Percentiles rank a stretch among this genome's conserved stretches.
phyloP scores from a whole-genome alignment of 1,139 yeast genomes.

The Pichia terricola region DNA sequence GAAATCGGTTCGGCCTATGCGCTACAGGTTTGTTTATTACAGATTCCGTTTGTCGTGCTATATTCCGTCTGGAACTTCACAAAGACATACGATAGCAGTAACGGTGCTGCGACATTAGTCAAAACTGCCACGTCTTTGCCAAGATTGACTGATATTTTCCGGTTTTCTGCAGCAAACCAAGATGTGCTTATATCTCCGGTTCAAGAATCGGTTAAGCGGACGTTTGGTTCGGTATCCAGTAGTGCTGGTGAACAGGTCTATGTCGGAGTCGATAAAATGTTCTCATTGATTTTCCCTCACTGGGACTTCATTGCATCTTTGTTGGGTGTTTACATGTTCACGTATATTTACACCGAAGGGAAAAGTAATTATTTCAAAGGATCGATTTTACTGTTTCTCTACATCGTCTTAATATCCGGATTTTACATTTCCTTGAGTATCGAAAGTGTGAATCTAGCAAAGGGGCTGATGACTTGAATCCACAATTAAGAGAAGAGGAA shows the following conservation, averaged over 20 bases:
- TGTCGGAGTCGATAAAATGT: conserved; percentile 35
- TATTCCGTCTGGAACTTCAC: conserved; percentile 45
- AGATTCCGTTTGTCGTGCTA: conserved; percentile 82
- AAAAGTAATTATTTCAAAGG: conserved; percentile 95
- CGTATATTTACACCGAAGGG: conserved; percentile 94
- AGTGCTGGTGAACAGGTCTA: conserved; percentile 18
- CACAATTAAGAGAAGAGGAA: no score
- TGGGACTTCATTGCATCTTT: conserved; percentile 92
- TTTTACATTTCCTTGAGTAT: conserved; percentile 56
- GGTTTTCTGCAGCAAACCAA: conserved; percentile 1
- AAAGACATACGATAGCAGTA: conserved; percentile 1
- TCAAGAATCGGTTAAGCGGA: not conserved
- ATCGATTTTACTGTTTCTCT: conserved; percentile 72
- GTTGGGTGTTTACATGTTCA: conserved; percentile 78
- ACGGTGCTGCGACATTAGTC: conserved; percentile 1
- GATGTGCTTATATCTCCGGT: not conserved
- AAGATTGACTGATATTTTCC: conserved; percentile 6
- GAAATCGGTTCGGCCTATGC: conserved; percentile 98
- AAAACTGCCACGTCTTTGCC: conserved; percentile 3
- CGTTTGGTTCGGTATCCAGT: not conserved
- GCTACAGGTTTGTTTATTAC: conserved; percentile 88
- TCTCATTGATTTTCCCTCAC: conserved; percentile 81
- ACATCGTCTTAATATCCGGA: conserved; percentile 69
- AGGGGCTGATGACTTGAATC: no score
- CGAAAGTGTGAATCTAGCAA: conserved; percentile 12